Evolutionary conservation across 2,329 filamentous ascomycete species (phyloP).

Genomic region (Didymella segeticola): DNA sequence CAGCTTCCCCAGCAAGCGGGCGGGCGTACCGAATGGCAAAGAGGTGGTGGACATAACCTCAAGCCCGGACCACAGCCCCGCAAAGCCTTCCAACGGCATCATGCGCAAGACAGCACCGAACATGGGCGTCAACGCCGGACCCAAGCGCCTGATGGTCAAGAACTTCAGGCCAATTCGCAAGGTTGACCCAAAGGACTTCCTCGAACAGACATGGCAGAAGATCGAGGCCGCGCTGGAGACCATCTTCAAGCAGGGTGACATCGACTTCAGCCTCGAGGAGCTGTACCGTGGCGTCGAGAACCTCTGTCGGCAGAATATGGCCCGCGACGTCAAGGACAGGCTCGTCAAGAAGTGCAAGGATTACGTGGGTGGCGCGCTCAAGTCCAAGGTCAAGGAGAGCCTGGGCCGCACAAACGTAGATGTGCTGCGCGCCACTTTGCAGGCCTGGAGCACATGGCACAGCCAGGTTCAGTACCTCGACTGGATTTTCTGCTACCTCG

Average conservation of each 20-base stretch:
- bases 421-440: conserved; percentile 65
- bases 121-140: conserved; percentile 68
- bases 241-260: conserved; percentile 72
- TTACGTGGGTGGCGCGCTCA: conserved; percentile 66
- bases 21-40: conserved; percentile 18
- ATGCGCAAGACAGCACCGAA: conserved; percentile 63
- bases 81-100: conserved; percentile 50
- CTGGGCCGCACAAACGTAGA: conserved; percentile 66
- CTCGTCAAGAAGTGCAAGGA: conserved; percentile 70
- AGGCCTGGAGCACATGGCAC: conserved; percentile 80
- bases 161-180: conserved; percentile 75
- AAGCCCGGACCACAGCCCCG: conserved; percentile 51
- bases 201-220: conserved; percentile 75
- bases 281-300: conserved; percentile 92
- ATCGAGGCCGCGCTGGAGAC: conserved; percentile 74
- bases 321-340: conserved; percentile 70
- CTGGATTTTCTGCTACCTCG: conserved; percentile 92
- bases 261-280: conserved; percentile 75
- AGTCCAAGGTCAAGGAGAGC: conserved; percentile 64
- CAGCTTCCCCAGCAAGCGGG: conserved; percentile 42
- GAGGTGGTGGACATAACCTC: conserved; percentile 40
- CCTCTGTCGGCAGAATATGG: conserved; percentile 79
- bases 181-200: conserved; percentile 76
- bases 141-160: conserved; percentile 91
- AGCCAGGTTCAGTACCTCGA: conserved; percentile 77